phyloP scores from a whole-genome alignment of 208 protist genomes.

The Trypanosoma cruzi region DNA sequence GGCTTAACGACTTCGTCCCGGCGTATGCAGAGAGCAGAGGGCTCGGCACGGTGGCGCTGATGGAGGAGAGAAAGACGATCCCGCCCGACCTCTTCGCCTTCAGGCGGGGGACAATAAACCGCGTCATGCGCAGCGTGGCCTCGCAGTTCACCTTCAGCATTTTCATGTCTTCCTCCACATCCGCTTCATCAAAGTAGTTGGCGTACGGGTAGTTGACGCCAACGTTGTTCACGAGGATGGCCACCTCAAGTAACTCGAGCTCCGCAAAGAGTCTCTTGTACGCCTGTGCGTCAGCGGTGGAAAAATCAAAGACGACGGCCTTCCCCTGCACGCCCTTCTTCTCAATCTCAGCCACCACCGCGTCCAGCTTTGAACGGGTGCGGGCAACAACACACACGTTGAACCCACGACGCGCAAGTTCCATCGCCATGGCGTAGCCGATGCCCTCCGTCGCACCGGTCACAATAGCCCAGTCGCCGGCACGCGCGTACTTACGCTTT shows the following conservation, averaged over 20 bases:
- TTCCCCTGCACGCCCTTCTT: constrained; percentile 70
- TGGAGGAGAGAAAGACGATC: constrained; percentile 78
- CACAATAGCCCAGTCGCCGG: constrained; percentile 91
- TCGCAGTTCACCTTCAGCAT: constrained; percentile 93
- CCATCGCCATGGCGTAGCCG: constrained; percentile 88
- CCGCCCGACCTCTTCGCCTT: constrained; percentile 60
- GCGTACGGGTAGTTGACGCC: constrained; percentile 93
- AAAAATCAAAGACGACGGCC: constrained; percentile 88
- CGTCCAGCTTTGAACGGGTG: constrained; percentile 88
- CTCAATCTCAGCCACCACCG: constrained; percentile 68
- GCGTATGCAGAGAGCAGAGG: constrained; percentile 88
- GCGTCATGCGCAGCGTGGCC: constrained; percentile 83
- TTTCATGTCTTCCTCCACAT: constrained; percentile 54
- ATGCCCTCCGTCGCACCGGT: constrained; percentile 96
- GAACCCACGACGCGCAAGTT: constrained; percentile 90
- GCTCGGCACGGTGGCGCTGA: constrained; percentile 66
- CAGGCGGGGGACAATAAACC: constrained; percentile 78
- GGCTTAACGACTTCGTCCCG: constrained; percentile 87
- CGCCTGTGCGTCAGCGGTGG: constrained; percentile 43
- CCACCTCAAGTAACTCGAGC: constrained; percentile 57
- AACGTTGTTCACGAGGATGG: constrained; percentile 93
- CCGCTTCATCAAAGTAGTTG: constrained; percentile 89
- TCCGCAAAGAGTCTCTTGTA: constrained; percentile 63
- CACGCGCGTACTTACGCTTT: constrained; percentile 68
- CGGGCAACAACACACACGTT: constrained; percentile 93